Percentiles rank a stretch among this genome's conserved stretches.
Conservation (phyloP, 306 rosid species). For the Vigna mungo region DNA sequence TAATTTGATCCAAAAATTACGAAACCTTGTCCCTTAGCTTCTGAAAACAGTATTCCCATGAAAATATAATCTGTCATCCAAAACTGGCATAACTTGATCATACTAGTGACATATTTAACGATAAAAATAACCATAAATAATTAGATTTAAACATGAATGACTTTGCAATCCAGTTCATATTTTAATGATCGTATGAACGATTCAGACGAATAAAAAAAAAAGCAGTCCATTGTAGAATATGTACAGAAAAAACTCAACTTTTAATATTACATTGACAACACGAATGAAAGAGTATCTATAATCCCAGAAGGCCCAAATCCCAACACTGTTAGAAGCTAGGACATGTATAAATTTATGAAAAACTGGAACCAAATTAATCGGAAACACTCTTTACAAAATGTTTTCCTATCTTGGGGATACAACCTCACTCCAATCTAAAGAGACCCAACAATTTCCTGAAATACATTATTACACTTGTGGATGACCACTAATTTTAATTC, state of each 20-base stretch:
- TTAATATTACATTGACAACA: not conserved
- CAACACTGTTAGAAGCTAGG: conserved; percentile 22
- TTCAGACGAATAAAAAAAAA: not conserved
- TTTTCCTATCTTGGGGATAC: conserved; percentile 76
- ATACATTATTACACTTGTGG: conserved; percentile 71
- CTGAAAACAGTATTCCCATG: no score
- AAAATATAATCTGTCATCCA: no score
- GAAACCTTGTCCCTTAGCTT: no score
- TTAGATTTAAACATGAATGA: no score
- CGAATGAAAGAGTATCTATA: not conserved
- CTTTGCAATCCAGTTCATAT: not conserved
- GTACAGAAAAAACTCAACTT: conserved; percentile 6
- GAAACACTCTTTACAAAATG: conserved; percentile 92
- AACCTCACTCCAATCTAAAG: conserved; percentile 77
- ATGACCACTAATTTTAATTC: conserved; percentile 48
- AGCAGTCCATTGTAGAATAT: not conserved
- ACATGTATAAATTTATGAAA: conserved; percentile 47
- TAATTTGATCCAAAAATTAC: no score
- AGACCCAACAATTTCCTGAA: conserved; percentile 68
- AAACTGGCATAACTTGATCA: no score
- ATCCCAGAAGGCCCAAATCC: conserved; percentile 34
- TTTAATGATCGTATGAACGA: not conserved
- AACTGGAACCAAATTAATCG: conserved; percentile 57
- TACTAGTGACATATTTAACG: no score
- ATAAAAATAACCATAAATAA: no score